These are phyloP conservation scores for Jamesozyma piceae DNA, from an alignment of 805 yeast species.

Conservation along the genomic window DNA sequence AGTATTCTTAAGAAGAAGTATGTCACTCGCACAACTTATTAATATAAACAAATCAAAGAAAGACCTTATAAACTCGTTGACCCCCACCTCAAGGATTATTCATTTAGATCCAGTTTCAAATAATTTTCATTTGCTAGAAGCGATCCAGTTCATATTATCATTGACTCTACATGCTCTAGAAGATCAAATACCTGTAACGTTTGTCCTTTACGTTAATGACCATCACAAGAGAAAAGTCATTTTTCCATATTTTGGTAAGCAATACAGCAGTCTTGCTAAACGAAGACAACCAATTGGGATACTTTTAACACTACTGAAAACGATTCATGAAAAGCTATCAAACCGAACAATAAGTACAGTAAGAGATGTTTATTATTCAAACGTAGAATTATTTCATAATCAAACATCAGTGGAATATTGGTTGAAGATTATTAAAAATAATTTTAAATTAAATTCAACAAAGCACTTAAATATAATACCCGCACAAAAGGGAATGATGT, in stretches of 20 bases:
- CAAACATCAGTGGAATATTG: conserved; percentile 39
- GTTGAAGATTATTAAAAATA: conserved; percentile 32
- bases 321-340: conserved; percentile 6
- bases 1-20: too few relatives aligned
- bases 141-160: conserved; percentile 12
- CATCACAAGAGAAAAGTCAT: neutral
- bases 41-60: conserved; percentile 4
- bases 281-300: conserved; percentile 8
- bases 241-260: conserved; percentile 10
- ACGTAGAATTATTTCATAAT: conserved; percentile 41
- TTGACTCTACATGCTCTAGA: conserved; percentile 16
- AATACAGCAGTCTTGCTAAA: neutral
- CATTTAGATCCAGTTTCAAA: conserved; percentile 3
- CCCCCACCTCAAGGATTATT: conserved; percentile 13
- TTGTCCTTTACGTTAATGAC: conserved; percentile 1
- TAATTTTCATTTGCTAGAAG: neutral
- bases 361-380: conserved; percentile 56
- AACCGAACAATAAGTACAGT: conserved; percentile 14
- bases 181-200: conserved; percentile 10
- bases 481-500: conserved; percentile 54
- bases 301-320: conserved; percentile 13
- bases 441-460: conserved; percentile 31
- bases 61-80: conserved; percentile 9
- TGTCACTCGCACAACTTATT: conserved; percentile 8
- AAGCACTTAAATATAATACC: conserved; percentile 41